These are phyloP conservation scores for Dactylorhiza incarnata DNA, from an alignment of 106 monocot genomes.

Conservation along the genomic window DNA sequence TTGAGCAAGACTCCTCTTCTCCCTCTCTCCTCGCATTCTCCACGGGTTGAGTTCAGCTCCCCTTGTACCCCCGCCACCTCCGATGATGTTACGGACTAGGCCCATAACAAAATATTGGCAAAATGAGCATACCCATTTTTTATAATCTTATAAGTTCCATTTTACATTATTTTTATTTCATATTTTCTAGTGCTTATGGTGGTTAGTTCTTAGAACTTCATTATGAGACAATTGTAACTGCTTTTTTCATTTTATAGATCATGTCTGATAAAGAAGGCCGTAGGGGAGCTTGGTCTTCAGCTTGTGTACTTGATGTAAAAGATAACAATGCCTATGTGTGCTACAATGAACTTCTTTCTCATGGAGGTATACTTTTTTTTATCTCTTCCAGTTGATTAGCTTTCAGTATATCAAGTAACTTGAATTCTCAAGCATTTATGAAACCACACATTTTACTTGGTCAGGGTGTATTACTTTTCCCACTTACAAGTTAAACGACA, in stretches of 20 bases:
- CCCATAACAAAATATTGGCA: too few relatives aligned
- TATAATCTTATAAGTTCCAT: too few relatives aligned
- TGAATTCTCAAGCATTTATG: too few relatives aligned
- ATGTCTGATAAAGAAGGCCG: conserved; percentile 39
- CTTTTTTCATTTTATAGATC: conserved; percentile 37
- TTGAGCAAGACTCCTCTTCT: too few relatives aligned
- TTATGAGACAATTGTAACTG: neutral
- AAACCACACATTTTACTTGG: too few relatives aligned
- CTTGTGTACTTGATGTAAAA: conserved; percentile 60
- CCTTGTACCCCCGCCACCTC: too few relatives aligned
- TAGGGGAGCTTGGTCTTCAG: conserved; percentile 74
- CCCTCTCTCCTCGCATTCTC: too few relatives aligned
- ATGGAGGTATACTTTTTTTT: conserved; percentile 37
- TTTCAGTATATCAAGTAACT: neutral
- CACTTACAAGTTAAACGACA: neutral
- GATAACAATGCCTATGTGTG: conserved; percentile 58
- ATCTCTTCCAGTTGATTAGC: neutral
- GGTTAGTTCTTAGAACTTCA: neutral
- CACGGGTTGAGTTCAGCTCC: too few relatives aligned
- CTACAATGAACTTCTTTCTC: conserved; percentile 41
- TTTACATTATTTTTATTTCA: too few relatives aligned
- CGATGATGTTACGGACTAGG: too few relatives aligned
- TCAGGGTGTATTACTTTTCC: neutral
- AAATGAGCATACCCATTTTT: too few relatives aligned
- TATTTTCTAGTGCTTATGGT: too few relatives aligned